A percentile compares a stretch with the other conserved stretches of the same genome.
Conservation (phyloP, 2,329 filamentous ascomycete species). For the Alternaria atra region DNA sequence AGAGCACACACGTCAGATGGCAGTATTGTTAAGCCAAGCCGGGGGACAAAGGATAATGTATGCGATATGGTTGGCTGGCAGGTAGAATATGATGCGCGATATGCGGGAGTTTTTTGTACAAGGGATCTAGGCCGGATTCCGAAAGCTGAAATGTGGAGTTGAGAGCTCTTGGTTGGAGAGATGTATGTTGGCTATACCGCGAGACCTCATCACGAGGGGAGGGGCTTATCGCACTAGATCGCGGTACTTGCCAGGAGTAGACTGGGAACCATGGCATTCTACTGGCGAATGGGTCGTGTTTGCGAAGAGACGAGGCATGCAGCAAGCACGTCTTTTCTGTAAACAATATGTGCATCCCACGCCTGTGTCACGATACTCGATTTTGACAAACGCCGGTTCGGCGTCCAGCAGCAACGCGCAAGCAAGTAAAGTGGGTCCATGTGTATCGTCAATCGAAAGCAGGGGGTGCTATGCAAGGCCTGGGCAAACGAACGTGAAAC, state of each 20-base stretch:
- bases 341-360: slow-evolving; percentile 1
- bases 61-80: slow-evolving; percentile 4
- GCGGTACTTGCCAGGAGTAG: background rate
- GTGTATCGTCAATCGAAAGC: slow-evolving; percentile 2
- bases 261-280: background rate
- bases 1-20: slow-evolving; percentile 12
- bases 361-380: slow-evolving; percentile 3
- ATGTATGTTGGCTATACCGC: background rate
- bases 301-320: background rate
- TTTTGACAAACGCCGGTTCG: background rate
- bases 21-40: slow-evolving; percentile 2
- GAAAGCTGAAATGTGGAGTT: slow-evolving; percentile 7
- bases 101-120: slow-evolving; percentile 1
- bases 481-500: slow-evolving; percentile 18
- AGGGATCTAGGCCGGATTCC: background rate
- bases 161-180: background rate
- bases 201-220: slow-evolving; percentile 7
- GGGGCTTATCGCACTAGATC: slow-evolving; percentile 2
- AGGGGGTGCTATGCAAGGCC: background rate
- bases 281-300: background rate
- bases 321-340: background rate
- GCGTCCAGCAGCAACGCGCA: slow-evolving; percentile 6
- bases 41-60: background rate
- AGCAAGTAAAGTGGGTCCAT: slow-evolving; percentile 4
- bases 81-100: background rate